Conservation (phyloP, 2,329 filamentous ascomycete species). For the Fusarium sororula region DNA sequence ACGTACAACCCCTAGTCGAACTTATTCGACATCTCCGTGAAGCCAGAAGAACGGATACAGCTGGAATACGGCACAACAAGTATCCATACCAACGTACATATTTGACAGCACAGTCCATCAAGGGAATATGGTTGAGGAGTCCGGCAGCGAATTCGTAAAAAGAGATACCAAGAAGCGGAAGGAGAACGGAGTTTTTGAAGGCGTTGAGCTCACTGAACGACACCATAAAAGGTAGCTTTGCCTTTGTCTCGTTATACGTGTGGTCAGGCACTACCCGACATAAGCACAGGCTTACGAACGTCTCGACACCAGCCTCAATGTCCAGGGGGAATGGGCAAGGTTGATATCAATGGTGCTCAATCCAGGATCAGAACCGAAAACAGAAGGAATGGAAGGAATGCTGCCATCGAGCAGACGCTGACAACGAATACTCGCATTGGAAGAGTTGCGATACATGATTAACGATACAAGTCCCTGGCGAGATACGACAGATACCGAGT, state of each 20-base stretch:
- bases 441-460: not conserved
- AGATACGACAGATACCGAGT: not conserved
- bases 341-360: not conserved
- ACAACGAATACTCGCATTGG: not conserved
- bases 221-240: not conserved
- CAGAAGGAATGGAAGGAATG: not conserved
- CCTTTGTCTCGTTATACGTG: not conserved
- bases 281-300: not conserved
- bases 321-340: not conserved
- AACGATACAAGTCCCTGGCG: not conserved
- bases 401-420: not conserved
- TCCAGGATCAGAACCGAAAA: not conserved
- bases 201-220: not conserved
- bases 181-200: not conserved
- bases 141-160: not conserved
- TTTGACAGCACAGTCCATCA: constrained; percentile 14
- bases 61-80: constrained; percentile 24
- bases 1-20: constrained; percentile 33
- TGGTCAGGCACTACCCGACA: not conserved
- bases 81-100: not conserved
- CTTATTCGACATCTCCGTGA: constrained; percentile 38
- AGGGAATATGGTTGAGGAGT: not conserved
- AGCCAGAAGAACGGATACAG: constrained; percentile 34
- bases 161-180: not conserved
- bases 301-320: not conserved